Evolutionary conservation across 805 yeast species (phyloP), one percentile per base, ranked within the genome.

Genomic region (Metschnikowia vanudenii): DNA sequence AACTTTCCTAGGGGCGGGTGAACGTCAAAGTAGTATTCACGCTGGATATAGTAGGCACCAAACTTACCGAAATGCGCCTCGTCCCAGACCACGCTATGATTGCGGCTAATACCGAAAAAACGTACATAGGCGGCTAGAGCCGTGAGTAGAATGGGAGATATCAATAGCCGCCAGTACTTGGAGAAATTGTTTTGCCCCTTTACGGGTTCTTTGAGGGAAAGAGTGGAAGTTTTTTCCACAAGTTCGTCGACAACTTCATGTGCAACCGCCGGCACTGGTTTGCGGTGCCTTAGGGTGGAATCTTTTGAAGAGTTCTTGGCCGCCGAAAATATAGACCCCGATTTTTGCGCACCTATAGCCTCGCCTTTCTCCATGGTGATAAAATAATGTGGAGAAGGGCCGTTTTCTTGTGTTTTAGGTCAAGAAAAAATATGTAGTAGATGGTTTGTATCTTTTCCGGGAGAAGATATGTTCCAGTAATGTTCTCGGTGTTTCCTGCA

Each of bases 31-130:
- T 91, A 92, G 63, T 87, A 89, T 59, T 88, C 96, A 56, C 88
- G 94, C 55, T 73, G 83, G 52, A 92, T 73, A 67, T 92, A 92
- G 64, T 88, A 85, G 11, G 96, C 84, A 28, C 97, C 98, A 64
- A 92, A 92, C 65, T 92, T 94, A 42, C 97, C 99, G 66, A 92
- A 92, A 71, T 91, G 97, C 34, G 97, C 97, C 64, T 90, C 97
- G 69, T 90, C 97, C 97, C 97, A 91, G 19, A 94, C 94, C 26
- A 94, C 97, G 46, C 78, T 74, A 46, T 78, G 74, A 51, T 88
- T 75, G 28, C 68, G 65, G 18, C 78, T 81, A 41, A 87, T 81
- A 40, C 76, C 74, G 57, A 82, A 76, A 51, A 83, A 72, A 57
- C 94, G 75, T 7, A 82, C 76, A 49, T 39, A 40, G 1, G 59